A percentile compares a stretch with the other conserved stretches of the same genome.
Evolutionary conservation across 2,329 filamentous ascomycete genomes (phyloP).

Genomic region (Hirsutella rhossiliensis): DNA sequence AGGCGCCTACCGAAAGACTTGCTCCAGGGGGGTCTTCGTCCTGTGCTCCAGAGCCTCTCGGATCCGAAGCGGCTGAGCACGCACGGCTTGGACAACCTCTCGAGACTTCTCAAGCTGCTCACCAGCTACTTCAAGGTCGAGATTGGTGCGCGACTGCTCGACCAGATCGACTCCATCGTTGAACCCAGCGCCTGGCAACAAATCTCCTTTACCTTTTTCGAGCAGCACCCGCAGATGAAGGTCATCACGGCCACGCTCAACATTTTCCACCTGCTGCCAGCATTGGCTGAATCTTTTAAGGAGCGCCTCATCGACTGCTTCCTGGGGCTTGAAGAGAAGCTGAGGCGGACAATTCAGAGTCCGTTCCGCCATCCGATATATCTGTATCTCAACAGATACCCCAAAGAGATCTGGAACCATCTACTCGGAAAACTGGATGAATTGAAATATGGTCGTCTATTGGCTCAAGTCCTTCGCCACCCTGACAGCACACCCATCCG

Average conservation of each 20-base stretch:
- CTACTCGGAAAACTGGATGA: conserved; percentile 73
- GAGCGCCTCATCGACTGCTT: conserved; percentile 81
- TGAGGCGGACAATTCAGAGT: conserved; percentile 79
- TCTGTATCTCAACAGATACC: conserved; percentile 87
- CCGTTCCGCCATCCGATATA: conserved; percentile 86
- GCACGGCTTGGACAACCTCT: conserved; percentile 81
- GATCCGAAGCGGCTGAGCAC: conserved; percentile 85
- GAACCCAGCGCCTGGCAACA: conserved; percentile 72
- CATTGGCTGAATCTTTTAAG: conserved; percentile 83
- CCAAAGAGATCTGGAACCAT: conserved; percentile 74
- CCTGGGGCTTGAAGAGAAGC: conserved; percentile 73
- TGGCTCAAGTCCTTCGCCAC: conserved; percentile 75
- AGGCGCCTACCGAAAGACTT: conserved; percentile 92
- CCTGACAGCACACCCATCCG: conserved; percentile 63
- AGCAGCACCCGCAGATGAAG: conserved; percentile 87
- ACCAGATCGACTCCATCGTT: conserved; percentile 85
- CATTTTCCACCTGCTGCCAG: conserved; percentile 90
- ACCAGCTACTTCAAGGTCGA: conserved; percentile 99
- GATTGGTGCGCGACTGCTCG: conserved; percentile 83
- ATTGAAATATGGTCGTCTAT: conserved; percentile 77
- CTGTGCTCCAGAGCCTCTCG: conserved; percentile 92
- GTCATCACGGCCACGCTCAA: conserved; percentile 91
- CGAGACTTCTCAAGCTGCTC: conserved; percentile 75
- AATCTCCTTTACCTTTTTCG: conserved; percentile 87
- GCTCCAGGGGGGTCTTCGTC: conserved; percentile 82